Percentiles rank a stretch among this genome's conserved stretches.
phyloP scores from a whole-genome alignment of 345 rosid genomes.

The Excoecaria agallocha region DNA sequence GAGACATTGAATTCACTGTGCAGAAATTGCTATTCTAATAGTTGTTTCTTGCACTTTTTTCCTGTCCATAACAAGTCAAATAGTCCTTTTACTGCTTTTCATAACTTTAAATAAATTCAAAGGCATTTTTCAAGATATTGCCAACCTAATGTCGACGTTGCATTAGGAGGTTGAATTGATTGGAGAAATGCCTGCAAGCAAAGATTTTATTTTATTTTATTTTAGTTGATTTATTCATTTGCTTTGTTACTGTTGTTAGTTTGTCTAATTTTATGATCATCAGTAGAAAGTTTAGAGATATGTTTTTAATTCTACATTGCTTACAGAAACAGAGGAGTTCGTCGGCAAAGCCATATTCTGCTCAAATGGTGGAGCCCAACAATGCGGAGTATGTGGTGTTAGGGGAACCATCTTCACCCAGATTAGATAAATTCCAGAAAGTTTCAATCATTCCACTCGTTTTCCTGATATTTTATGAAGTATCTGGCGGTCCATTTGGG shows the following conservation, averaged over 20 bases:
- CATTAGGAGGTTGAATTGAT: too few species aligned
- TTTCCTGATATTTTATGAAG: conserved; percentile 66
- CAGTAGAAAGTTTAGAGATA: neutral
- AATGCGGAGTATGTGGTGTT: conserved; percentile 26
- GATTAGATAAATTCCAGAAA: conserved; percentile 37
- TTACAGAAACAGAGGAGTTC: conserved; percentile 39
- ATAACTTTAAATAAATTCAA: too few species aligned
- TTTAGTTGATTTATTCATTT: too few species aligned
- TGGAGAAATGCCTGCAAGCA: too few species aligned
- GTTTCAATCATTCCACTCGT: conserved; percentile 61
- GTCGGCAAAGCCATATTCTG: conserved; percentile 14
- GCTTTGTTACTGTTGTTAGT: neutral
- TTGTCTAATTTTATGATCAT: neutral
- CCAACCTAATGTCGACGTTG: too few species aligned
- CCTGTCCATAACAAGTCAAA: too few species aligned
- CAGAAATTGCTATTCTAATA: too few species aligned
- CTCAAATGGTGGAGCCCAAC: conserved; percentile 27
- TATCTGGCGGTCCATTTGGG: conserved; percentile 79
- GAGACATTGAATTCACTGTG: too few species aligned
- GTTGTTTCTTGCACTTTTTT: too few species aligned
- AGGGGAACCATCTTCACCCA: conserved; percentile 40
- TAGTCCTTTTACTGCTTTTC: too few species aligned
- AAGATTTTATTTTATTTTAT: too few species aligned
- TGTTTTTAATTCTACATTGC: conserved; percentile 14
- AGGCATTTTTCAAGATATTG: too few species aligned